Evolutionary conservation across 192 early-diverging fungal genomes (phyloP).

Genomic region (Phycomyces nitens): DNA sequence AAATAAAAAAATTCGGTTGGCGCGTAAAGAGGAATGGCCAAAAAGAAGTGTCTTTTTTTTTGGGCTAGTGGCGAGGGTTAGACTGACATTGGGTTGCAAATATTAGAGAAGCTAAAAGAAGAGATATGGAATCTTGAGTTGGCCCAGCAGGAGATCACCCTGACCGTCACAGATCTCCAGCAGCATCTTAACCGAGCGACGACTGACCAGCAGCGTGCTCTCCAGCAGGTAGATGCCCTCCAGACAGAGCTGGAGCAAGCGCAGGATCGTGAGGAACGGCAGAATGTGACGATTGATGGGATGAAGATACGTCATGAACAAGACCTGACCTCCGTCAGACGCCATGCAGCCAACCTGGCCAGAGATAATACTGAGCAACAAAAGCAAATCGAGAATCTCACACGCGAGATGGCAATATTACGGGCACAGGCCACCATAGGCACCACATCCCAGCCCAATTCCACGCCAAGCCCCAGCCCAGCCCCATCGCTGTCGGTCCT

Average conservation of each 20-base stretch:
- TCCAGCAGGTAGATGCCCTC: constrained; percentile 45
- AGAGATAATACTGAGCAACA: constrained; percentile 56
- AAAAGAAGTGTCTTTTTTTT: too few species aligned
- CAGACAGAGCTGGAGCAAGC: constrained; percentile 60
- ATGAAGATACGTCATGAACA: constrained; percentile 61
- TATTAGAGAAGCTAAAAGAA: constrained; percentile 53
- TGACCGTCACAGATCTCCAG: constrained; percentile 41
- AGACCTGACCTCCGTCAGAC: constrained; percentile 55
- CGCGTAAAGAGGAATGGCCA: too few species aligned
- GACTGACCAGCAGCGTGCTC: constrained; percentile 55
- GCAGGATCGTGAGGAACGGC: constrained; percentile 53
- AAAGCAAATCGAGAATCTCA: constrained; percentile 59
- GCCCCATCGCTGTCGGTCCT: too few species aligned
- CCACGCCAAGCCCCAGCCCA: too few species aligned
- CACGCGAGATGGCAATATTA: constrained; percentile 39
- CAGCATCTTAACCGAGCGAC: constrained; percentile 40
- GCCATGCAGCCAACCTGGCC: constrained; percentile 48
- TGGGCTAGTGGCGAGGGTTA: too few species aligned
- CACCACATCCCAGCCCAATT: not conserved
- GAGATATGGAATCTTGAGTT: constrained; percentile 56
- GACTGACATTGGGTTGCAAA: not conserved
- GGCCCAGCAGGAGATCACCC: constrained; percentile 45
- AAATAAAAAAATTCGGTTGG: not conserved
- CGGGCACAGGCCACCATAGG: constrained; percentile 19
- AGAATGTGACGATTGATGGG: constrained; percentile 39